Evolutionary conservation across 176 grass and related monocot genomes (phyloP).

Genomic region (Zoysia japonica): DNA sequence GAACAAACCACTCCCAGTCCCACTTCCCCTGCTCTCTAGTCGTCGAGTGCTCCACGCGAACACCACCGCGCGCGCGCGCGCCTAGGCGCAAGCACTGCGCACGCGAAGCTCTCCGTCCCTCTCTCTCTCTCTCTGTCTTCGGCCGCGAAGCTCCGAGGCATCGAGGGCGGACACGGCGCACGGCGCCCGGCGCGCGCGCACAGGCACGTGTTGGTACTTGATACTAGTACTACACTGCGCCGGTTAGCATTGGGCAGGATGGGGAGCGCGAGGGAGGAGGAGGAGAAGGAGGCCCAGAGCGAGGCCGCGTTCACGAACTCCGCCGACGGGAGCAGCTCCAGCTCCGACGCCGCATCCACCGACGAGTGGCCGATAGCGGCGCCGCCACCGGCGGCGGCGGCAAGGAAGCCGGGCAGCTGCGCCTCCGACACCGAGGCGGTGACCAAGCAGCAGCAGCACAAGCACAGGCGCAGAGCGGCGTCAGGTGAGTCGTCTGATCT

Average conservation of each 20-base stretch:
- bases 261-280: conserved; percentile 35
- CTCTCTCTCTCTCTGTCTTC: too few species aligned
- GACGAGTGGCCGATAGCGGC: conserved; percentile 41
- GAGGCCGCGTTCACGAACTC: conserved; percentile 66
- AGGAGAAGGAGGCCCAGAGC: conserved; percentile 22
- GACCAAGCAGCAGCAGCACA: conserved; percentile 36
- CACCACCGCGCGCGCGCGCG: neutral
- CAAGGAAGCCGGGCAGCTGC: conserved; percentile 25
- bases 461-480: conserved; percentile 31
- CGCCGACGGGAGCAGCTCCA: conserved; percentile 58
- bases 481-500: conserved; percentile 10
- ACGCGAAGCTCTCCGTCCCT: too few species aligned
- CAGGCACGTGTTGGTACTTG: conserved; percentile 27
- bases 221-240: neutral
- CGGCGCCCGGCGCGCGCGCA: conserved; percentile 22
- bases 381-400: neutral
- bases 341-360: conserved; percentile 64
- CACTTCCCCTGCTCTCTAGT: neutral
- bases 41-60: neutral
- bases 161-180: neutral
- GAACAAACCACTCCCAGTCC: neutral
- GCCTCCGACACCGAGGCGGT: conserved; percentile 32
- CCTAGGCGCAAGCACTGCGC: neutral
- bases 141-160: neutral
- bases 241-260: neutral